Evolutionary conservation across 805 yeast genomes (phyloP).

Genomic region (Clavispora santaluciae): DNA sequence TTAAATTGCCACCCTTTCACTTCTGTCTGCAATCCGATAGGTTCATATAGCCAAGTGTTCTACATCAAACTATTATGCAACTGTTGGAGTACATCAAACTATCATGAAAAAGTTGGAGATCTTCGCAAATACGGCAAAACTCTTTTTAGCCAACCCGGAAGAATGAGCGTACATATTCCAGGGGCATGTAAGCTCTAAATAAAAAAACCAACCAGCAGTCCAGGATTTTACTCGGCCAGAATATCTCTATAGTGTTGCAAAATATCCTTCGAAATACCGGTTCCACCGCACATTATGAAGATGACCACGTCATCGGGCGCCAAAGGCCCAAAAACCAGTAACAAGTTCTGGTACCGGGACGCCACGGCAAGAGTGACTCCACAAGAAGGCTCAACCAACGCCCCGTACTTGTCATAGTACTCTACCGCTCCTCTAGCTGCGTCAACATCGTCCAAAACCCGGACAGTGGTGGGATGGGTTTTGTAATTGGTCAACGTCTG

Average conservation of each 20-base stretch:
- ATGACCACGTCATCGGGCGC: slow-evolving; percentile 22
- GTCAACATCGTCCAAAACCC: slow-evolving; percentile 22
- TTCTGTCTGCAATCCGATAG: background rate
- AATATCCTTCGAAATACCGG: slow-evolving; percentile 7
- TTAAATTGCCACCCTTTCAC: too few species aligned
- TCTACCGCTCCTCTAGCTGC: slow-evolving; percentile 20
- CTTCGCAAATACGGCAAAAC: too few species aligned
- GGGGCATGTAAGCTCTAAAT: too few species aligned
- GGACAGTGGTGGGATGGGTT: slow-evolving; percentile 14
- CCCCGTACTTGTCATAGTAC: slow-evolving; percentile 19
- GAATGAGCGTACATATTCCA: too few species aligned
- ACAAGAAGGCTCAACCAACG: slow-evolving; percentile 31
- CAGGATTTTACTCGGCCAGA: too few species aligned
- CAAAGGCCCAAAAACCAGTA: slow-evolving; percentile 14
- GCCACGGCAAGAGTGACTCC: slow-evolving; percentile 24
- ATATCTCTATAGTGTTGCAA: slow-evolving; percentile 11
- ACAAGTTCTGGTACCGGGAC: slow-evolving; percentile 9
- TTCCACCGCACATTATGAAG: slow-evolving; percentile 29
- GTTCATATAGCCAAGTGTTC: too few species aligned
- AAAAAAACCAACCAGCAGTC: too few species aligned
- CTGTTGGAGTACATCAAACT: too few species aligned
- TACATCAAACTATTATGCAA: too few species aligned
- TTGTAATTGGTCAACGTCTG: slow-evolving; percentile 16
- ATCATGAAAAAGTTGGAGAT: too few species aligned
- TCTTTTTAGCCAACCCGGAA: too few species aligned